These are phyloP conservation scores for Dissoconium aciculare DNA, from an alignment of 2,329 filamentous ascomycete genomes.

Conservation along the genomic window DNA sequence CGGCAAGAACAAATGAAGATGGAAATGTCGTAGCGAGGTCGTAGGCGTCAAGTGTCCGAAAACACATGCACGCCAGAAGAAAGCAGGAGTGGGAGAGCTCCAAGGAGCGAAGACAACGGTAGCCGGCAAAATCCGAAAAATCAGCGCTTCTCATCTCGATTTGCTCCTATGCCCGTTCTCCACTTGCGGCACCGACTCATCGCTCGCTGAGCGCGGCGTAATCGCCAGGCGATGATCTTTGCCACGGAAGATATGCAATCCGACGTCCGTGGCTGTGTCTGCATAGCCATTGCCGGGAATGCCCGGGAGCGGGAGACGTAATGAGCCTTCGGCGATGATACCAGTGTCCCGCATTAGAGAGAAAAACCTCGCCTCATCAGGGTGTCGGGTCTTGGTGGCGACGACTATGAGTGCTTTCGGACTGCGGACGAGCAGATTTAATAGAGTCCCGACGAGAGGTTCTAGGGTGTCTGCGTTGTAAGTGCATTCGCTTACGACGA, in stretches of 20 bases:
- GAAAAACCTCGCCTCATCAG: conserved; percentile 52
- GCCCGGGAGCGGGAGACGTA: conserved; percentile 20
- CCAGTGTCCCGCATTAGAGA: conserved; percentile 36
- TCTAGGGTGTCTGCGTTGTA: conserved; percentile 56
- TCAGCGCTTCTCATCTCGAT: conserved; percentile 6
- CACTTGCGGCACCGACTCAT: conserved; percentile 15
- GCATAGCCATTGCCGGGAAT: conserved; percentile 23
- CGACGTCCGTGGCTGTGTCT: conserved; percentile 23
- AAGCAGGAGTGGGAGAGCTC: too few relatives aligned
- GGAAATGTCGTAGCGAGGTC: too few relatives aligned
- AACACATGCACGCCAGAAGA: too few relatives aligned
- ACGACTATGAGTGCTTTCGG: conserved; percentile 41
- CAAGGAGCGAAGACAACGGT: too few relatives aligned
- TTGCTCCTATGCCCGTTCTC: conserved; percentile 7
- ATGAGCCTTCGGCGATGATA: conserved; percentile 18
- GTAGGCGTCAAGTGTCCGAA: too few relatives aligned
- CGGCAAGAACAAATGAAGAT: too few relatives aligned
- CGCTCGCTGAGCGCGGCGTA: conserved; percentile 18
- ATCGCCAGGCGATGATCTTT: conserved; percentile 19
- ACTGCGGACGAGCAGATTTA: conserved; percentile 32
- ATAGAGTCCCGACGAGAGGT: conserved; percentile 44
- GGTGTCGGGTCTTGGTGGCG: conserved; percentile 52
- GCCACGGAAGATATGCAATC: conserved; percentile 23
- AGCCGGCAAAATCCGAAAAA: too few relatives aligned
- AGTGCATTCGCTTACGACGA: conserved; percentile 56